phyloP scores from a whole-genome alignment of 2,329 filamentous ascomycete genomes.

The Didymella segeticola region DNA sequence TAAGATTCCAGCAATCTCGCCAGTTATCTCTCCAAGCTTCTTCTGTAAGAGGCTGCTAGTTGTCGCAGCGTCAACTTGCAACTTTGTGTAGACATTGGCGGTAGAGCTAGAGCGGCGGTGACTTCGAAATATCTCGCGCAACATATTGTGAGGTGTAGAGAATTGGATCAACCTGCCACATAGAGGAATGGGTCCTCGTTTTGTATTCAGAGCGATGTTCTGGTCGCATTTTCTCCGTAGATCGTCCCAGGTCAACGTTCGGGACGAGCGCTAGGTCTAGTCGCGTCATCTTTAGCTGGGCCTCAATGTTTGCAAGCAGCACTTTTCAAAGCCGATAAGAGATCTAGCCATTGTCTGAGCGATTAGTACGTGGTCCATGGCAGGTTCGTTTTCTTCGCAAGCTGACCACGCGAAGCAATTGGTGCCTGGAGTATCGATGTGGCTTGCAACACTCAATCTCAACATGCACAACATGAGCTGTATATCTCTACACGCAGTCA shows the following conservation, averaged over 20 bases:
- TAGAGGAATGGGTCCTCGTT: neutral
- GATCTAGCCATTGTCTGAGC: neutral
- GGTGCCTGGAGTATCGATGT: neutral
- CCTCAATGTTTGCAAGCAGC: neutral
- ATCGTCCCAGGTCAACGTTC: neutral
- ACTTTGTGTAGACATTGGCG: neutral
- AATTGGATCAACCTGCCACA: neutral
- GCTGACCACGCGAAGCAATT: neutral
- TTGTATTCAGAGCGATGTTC: neutral
- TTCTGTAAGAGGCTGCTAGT: neutral
- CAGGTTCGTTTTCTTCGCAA: neutral
- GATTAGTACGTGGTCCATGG: too few relatives aligned
- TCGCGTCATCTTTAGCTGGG: neutral
- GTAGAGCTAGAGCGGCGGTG: neutral
- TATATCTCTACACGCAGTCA: neutral
- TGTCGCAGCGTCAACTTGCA: neutral
- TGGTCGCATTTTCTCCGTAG: neutral
- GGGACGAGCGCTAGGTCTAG: neutral
- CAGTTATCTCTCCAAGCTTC: neutral
- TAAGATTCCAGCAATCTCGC: neutral
- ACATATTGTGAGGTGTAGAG: neutral
- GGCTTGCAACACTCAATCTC: neutral
- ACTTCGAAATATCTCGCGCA: neutral
- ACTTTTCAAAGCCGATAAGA: neutral
- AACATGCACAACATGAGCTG: neutral